phyloP scores from a whole-genome alignment of 345 rosid genomes.

The Aethionema arabicum region DNA sequence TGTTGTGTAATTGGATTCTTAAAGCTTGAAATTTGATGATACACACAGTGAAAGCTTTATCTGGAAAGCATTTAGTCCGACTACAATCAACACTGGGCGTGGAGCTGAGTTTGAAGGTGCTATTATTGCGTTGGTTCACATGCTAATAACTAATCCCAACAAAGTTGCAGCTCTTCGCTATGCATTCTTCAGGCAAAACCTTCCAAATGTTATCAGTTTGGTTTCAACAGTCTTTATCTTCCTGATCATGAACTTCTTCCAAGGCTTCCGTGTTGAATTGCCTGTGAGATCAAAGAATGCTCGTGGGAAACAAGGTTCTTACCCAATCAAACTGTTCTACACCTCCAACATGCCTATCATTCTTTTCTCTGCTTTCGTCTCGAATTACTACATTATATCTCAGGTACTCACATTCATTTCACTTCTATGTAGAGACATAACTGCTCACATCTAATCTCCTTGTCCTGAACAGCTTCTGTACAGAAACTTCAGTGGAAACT shows the following conservation, averaged over 20 bases:
- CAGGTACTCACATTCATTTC: constrained; percentile 49
- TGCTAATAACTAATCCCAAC: constrained; percentile 70
- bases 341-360: constrained; percentile 96
- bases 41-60: constrained; percentile 72
- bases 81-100: constrained; percentile 82
- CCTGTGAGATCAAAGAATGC: constrained; percentile 94
- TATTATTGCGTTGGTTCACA: constrained; percentile 78
- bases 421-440: not conserved
- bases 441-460: constrained; percentile 5
- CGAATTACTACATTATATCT: constrained; percentile 79
- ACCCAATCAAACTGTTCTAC: constrained; percentile 84
- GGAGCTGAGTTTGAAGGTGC: constrained; percentile 97
- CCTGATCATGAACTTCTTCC: constrained; percentile 82
- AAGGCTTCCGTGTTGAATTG: constrained; percentile 88
- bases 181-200: constrained; percentile 87
- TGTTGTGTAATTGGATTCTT: not conserved
- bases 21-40: not conserved
- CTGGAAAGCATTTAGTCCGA: constrained; percentile 90
- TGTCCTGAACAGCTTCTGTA: constrained; percentile 57
- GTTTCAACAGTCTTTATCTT: constrained; percentile 80
- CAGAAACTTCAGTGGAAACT: constrained; percentile 77
- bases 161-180: constrained; percentile 79
- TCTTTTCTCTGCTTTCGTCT: constrained; percentile 75
- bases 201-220: constrained; percentile 81
- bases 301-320: constrained; percentile 90